Evolutionary conservation across 768 basidiomycete species (phyloP).

Genomic region (Hericium erinaceus): DNA sequence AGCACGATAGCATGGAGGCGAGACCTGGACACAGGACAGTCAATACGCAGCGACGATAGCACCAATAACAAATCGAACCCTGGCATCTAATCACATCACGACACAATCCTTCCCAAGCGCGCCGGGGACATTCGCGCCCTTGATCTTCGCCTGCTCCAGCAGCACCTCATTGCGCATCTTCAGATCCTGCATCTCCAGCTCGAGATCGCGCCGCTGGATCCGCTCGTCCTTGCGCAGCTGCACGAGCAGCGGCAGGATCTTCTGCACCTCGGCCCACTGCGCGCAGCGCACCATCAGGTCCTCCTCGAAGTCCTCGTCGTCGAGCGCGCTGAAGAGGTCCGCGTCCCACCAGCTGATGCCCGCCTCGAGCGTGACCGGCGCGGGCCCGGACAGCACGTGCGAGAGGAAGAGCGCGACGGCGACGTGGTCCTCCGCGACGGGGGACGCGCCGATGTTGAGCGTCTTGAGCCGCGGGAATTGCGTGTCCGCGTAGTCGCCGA

Average conservation of each 20-base stretch:
- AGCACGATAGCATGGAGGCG: no score
- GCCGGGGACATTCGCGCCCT: no score
- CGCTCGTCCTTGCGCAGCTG: slow-evolving; percentile 11
- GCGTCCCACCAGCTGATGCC: slow-evolving; percentile 6
- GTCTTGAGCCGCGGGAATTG: slow-evolving; percentile 1
- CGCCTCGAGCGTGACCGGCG: slow-evolving; percentile 1
- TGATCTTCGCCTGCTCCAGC: not conserved
- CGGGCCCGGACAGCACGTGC: slow-evolving; percentile 7
- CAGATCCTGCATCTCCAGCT: slow-evolving; percentile 14
- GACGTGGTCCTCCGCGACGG: slow-evolving; percentile 8
- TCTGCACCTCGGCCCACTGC: slow-evolving; percentile 9
- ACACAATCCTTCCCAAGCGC: no score
- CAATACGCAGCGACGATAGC: no score
- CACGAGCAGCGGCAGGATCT: slow-evolving; percentile 9
- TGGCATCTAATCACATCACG: no score
- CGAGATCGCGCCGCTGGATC: slow-evolving; percentile 7
- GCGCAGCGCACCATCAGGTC: not conserved
- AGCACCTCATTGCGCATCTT: slow-evolving; percentile 15
- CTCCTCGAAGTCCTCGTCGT: not conserved
- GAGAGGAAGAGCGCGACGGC: slow-evolving; percentile 13
- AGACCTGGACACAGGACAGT: no score
- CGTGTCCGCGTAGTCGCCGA: not conserved
- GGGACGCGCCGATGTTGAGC: slow-evolving; percentile 10
- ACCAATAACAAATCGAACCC: no score
- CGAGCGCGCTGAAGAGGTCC: not conserved